These are phyloP conservation scores for Eutypa lata DNA, from an alignment of 2,329 filamentous ascomycete species.

Conservation along the genomic window DNA sequence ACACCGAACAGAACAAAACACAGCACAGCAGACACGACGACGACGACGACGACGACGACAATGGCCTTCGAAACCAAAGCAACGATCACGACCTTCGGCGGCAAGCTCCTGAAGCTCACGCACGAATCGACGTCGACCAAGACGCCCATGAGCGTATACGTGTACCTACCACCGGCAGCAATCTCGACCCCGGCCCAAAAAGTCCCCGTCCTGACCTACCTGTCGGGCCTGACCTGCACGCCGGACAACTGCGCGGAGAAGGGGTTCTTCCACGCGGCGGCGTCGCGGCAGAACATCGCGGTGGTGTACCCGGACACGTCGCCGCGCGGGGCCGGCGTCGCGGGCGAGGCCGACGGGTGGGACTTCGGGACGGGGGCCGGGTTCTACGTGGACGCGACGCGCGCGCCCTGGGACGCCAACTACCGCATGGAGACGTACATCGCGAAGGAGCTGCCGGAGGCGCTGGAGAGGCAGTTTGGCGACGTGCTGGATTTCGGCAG, in stretches of 20 bases:
- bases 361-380: slow-evolving; percentile 92
- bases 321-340: slow-evolving; percentile 75
- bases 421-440: slow-evolving; percentile 98
- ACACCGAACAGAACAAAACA: no score
- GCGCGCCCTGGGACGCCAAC: slow-evolving; percentile 67
- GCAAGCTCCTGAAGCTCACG: slow-evolving; percentile 89
- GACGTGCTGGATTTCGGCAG: slow-evolving; percentile 63
- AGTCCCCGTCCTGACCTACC: slow-evolving; percentile 85
- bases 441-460: slow-evolving; percentile 76
- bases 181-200: slow-evolving; percentile 44
- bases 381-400: slow-evolving; percentile 89
- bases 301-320: slow-evolving; percentile 94
- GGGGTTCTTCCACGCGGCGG: slow-evolving; percentile 87
- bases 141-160: slow-evolving; percentile 88
- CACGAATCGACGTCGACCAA: slow-evolving; percentile 76
- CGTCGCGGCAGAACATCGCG: slow-evolving; percentile 79
- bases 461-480: slow-evolving; percentile 70
- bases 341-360: slow-evolving; percentile 82
- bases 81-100: slow-evolving; percentile 87
- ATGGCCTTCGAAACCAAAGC: slow-evolving; percentile 90
- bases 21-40: no score
- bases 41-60: no score
- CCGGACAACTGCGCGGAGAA: slow-evolving; percentile 80
- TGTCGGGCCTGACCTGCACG: slow-evolving; percentile 92
- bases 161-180: slow-evolving; percentile 81